Base-by-base conservation (phyloP, 2,329 filamentous ascomycete species). In the Teratosphaeria nubilosa region DNA sequence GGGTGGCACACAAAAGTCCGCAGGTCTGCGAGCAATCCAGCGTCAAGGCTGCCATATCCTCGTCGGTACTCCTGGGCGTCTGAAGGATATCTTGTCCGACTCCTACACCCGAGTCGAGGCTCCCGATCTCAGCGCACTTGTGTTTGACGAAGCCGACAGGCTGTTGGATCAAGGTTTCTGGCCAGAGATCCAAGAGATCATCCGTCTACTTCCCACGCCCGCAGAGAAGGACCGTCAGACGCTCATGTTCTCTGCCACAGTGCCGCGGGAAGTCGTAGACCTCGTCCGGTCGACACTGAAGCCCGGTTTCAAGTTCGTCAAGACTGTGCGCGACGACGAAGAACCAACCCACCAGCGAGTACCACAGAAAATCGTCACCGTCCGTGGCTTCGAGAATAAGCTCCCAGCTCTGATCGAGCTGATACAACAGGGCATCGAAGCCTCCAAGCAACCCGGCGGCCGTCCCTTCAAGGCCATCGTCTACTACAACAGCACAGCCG, bases 391-490 rank as follows among this genome's bases (percentile, higher is more conserved):
- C 70, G 86, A 90, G 67, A 95, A 96, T 71, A 75, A 86, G 50
- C 79, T 90, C 60, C 90, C 94, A 16, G 75, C 86, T 2, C 72
- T 97, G 22, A 79, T 94, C 56, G 91, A 97, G 73, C 80, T 96
- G 55, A 77, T 86, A 53, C 65, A 77, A 31, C 74, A 76, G 25
- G 70, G 71, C 60, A 58, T 69, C 48, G 59, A 74, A 65, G 65
- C 72, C 62, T 68, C 73, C 62, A 75, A 78, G 62, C 51, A 65
- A 22, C 72, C 66, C 1, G 71, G 72, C 3, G 66, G 61, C 3
- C 73, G 73, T 16, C 88, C 90, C 0, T 96, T 97, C 82, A 99
- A 99, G 80, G 90, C 90, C n/a, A 95, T 99, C 60, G 78, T 96
- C 50, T 99, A 96, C 76, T 87, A 92, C 72, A 88, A 88, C 67